Percentiles rank a stretch among this genome's conserved stretches.
phyloP scores from a whole-genome alignment of 129 eudicot species.

The Rutidosis leptorrhynchoides region DNA sequence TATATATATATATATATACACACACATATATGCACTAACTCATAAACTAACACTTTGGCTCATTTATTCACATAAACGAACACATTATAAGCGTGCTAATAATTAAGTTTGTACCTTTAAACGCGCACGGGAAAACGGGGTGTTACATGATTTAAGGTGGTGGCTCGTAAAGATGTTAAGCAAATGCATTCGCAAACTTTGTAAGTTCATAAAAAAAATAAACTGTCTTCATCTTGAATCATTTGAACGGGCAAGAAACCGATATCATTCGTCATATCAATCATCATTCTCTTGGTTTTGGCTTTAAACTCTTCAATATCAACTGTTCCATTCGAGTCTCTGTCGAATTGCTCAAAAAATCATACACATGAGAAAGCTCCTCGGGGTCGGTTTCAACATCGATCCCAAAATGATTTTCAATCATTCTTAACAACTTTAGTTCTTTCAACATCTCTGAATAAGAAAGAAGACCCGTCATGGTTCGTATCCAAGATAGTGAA shows the following conservation, averaged over 20 bases:
- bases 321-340: slow-evolving; percentile 39
- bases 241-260: slow-evolving; percentile 55
- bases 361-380: slow-evolving; percentile 35
- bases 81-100: too few relatives aligned
- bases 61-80: too few relatives aligned
- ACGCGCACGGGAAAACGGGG: too few relatives aligned
- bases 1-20: too few relatives aligned
- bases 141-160: too few relatives aligned
- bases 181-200: not conserved
- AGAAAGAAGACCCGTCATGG: slow-evolving; percentile 47
- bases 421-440: slow-evolving; percentile 37
- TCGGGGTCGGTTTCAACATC: slow-evolving; percentile 43
- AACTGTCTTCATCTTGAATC: slow-evolving; percentile 50
- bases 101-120: too few relatives aligned
- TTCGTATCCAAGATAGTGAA: slow-evolving; percentile 41
- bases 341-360: slow-evolving; percentile 48
- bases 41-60: too few relatives aligned
- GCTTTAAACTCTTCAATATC: slow-evolving; percentile 53
- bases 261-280: slow-evolving; percentile 50
- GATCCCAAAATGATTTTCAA: slow-evolving; percentile 55
- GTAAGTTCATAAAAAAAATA: slow-evolving; percentile 35
- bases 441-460: slow-evolving; percentile 47
- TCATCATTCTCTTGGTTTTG: slow-evolving; percentile 51
- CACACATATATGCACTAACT: too few relatives aligned
- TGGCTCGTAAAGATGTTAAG: not conserved